Percentiles rank a stretch among this genome's conserved stretches.
Conservation (phyloP, 495 filamentous ascomycete species). For the Filosporella fistucella region DNA sequence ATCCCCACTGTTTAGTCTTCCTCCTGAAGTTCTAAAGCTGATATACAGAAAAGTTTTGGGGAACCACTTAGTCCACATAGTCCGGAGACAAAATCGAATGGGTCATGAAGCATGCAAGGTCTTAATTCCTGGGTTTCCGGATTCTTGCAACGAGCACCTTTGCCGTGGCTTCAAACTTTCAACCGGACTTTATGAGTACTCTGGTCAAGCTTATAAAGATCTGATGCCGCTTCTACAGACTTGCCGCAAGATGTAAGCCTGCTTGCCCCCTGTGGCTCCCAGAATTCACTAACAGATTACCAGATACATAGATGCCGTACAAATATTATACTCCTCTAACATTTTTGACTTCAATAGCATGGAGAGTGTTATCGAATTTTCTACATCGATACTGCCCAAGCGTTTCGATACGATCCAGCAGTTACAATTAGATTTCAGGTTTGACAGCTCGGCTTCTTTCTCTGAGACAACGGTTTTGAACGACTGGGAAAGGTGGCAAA, state of each 20-base stretch:
- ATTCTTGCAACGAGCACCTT: constrained; percentile 1
- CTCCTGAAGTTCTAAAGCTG: constrained; percentile 1
- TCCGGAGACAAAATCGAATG: constrained; percentile 3
- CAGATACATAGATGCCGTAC: constrained; percentile 11
- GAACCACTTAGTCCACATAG: constrained; percentile 5
- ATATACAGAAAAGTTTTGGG: constrained; percentile 12
- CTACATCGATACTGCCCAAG: constrained; percentile 3
- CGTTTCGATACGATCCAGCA: constrained; percentile 13
- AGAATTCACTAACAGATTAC: neutral
- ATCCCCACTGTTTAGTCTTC: constrained; percentile 9
- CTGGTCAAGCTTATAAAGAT: neutral
- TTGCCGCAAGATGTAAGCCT: constrained; percentile 14
- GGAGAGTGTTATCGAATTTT: constrained; percentile 11
- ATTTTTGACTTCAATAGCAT: constrained; percentile 14
- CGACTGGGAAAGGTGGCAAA: constrained; percentile 6
- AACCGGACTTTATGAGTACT: neutral
- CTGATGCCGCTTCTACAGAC: constrained; percentile 10
- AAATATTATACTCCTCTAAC: constrained; percentile 10
- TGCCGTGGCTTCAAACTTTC: constrained; percentile 13
- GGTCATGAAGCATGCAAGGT: constrained; percentile 6
- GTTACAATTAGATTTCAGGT: constrained; percentile 10
- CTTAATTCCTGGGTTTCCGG: neutral
- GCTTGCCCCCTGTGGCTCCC: neutral
- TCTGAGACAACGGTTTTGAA: constrained; percentile 7
- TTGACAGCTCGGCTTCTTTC: constrained; percentile 1